Conservation (phyloP, 257 asterid genomes). For the Osmanthus fragrans region DNA sequence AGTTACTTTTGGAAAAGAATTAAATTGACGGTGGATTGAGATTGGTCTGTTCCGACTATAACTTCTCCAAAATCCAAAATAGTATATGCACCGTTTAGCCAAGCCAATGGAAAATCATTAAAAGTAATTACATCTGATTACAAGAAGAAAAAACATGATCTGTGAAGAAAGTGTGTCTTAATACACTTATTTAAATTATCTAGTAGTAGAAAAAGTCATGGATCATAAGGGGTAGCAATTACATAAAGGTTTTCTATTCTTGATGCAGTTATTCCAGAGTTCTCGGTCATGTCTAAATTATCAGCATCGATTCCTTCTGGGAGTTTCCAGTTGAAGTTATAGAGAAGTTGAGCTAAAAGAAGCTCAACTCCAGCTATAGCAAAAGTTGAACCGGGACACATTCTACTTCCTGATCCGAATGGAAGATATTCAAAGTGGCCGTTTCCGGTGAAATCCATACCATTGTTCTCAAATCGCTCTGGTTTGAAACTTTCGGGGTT, state of each 20-base stretch:
- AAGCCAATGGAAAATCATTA: too few relatives aligned
- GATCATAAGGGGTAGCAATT: conserved; percentile 3
- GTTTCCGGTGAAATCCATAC: conserved; percentile 18
- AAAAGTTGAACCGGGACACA: conserved; percentile 22
- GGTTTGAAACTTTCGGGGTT: conserved; percentile 16
- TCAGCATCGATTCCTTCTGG: conserved; percentile 16
- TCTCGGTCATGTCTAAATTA: conserved; percentile 24
- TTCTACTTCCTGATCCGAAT: conserved; percentile 29
- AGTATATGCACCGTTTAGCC: too few relatives aligned
- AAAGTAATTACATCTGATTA: too few relatives aligned
- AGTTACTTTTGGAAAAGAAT: too few relatives aligned
- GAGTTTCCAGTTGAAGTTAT: conserved; percentile 30
- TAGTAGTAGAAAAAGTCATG: neutral
- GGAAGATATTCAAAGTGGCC: conserved; percentile 20
- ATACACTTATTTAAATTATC: too few relatives aligned
- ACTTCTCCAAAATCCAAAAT: too few relatives aligned
- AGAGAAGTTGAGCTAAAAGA: conserved; percentile 18
- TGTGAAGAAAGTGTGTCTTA: too few relatives aligned
- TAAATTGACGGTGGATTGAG: too few relatives aligned
- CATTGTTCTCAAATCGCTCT: neutral
- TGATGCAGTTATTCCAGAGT: conserved; percentile 4
- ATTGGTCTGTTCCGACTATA: too few relatives aligned
- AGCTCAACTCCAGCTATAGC: conserved; percentile 15
- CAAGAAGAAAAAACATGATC: too few relatives aligned
- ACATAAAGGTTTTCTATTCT: conserved; percentile 9